A percentile compares a stretch with the other conserved stretches of the same genome.
phyloP scores from a whole-genome alignment of 2,329 filamentous ascomycete species.

The Scedosporium apiospermum region DNA sequence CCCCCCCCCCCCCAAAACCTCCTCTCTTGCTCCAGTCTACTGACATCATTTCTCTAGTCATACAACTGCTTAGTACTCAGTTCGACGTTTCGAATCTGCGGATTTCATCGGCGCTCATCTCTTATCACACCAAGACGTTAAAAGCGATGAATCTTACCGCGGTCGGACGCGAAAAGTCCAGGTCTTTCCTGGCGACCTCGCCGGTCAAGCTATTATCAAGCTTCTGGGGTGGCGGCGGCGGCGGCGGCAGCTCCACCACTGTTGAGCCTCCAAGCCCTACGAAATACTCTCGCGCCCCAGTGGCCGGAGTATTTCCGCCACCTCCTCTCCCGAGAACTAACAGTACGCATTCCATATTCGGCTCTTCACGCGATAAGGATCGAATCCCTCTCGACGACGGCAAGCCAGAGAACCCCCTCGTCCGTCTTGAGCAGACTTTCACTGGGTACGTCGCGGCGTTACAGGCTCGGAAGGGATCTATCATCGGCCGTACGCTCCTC shows the following conservation, averaged over 20 bases:
- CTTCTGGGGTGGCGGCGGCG: slow-evolving; percentile 60
- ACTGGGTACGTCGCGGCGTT: slow-evolving; percentile 74
- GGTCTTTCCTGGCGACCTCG: slow-evolving; percentile 67
- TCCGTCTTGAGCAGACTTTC: slow-evolving; percentile 75
- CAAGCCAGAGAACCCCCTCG: slow-evolving; percentile 55
- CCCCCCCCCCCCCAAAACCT: no score
- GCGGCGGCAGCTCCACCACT: slow-evolving; percentile 34
- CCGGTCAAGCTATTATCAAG: slow-evolving; percentile 86
- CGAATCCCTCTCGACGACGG: slow-evolving; percentile 38
- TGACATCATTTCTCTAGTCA: slow-evolving; percentile 42
- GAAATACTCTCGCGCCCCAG: slow-evolving; percentile 31
- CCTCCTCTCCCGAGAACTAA: slow-evolving; percentile 29
- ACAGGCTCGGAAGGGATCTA: slow-evolving; percentile 77
- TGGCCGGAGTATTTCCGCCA: slow-evolving; percentile 29
- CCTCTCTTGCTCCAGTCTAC: slow-evolving; percentile 10
- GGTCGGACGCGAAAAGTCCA: slow-evolving; percentile 53
- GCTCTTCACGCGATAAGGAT: slow-evolving; percentile 41
- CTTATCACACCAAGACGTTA: slow-evolving; percentile 69
- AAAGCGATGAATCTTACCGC: slow-evolving; percentile 56
- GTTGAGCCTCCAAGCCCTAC: slow-evolving; percentile 19
- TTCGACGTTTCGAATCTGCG: slow-evolving; percentile 56
- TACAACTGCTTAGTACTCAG: slow-evolving; percentile 61
- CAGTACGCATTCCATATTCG: slow-evolving; percentile 44
- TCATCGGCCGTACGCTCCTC: slow-evolving; percentile 68
- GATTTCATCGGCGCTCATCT: slow-evolving; percentile 60